Evolutionary conservation across 176 grass and related monocot species (phyloP).

Genomic region (Eleusine coracana): DNA sequence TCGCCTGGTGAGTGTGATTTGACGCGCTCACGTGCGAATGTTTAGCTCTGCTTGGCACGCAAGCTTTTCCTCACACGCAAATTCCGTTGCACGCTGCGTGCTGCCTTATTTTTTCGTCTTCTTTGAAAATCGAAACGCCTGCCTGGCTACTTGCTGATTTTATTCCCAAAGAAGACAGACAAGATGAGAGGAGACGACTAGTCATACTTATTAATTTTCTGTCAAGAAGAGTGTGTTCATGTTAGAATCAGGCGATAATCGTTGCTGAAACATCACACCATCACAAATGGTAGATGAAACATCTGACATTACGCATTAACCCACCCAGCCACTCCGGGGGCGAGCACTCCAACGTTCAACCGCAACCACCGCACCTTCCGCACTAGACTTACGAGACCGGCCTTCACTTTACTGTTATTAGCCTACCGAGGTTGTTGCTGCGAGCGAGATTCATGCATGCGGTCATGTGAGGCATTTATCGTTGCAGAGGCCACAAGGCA

Average conservation of each 20-base stretch:
- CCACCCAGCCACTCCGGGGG: neutral
- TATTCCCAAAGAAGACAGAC: neutral
- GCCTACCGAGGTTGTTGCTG: neutral
- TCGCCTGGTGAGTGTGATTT: neutral
- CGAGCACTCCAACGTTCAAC: conserved; percentile 24
- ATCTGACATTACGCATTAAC: neutral
- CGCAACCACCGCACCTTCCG: neutral
- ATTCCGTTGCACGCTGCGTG: neutral
- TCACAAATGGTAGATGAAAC: neutral
- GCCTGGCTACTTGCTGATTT: neutral
- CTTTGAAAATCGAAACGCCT: neutral
- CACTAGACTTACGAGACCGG: neutral
- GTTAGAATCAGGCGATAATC: neutral
- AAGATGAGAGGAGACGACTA: neutral
- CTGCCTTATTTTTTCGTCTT: neutral
- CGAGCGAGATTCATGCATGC: neutral
- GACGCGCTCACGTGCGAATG: conserved; percentile 32
- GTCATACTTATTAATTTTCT: neutral
- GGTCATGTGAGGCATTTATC: conserved; percentile 32
- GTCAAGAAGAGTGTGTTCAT: neutral
- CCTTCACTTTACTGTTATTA: neutral
- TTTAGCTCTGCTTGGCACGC: neutral
- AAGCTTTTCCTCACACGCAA: neutral
- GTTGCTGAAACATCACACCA: conserved; percentile 1
- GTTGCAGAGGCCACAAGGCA: conserved; percentile 1